Base-by-base conservation (phyloP, 2,329 filamentous ascomycete species). In the Scolecobasidium constrictum region DNA sequence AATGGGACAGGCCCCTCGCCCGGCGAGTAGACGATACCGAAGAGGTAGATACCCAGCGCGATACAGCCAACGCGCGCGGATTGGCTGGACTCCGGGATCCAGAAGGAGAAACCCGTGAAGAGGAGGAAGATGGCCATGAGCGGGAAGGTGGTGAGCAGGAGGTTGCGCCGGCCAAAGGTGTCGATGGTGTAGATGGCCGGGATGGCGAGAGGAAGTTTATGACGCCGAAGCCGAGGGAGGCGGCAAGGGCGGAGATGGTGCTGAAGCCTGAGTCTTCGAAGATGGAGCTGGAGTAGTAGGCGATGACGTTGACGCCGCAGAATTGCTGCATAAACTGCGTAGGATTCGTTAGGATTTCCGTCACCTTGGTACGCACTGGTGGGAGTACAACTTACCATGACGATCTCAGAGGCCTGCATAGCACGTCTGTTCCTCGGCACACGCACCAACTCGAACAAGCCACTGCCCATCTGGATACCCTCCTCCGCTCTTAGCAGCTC, bases 21-120 rank as follows among this genome's bases (percentile, higher is more conserved):
- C 1, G 68, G 64, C 0, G 63, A 67, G 51, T 73, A 73, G 19
- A 67, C 65, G 13, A 72, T 63, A 49, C 70, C 70, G 52, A 73
- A 73, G 15, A 72, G 58, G 59, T 67, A 75, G 41, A 66, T 59
- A 38, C 60, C 61, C 2, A 58, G 53, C 4, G 62, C 63, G 22
- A 67, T 58, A 19, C 52, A 58, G 22, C 53, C 59, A 21, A 47
- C 49, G 15, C 50, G 57, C 4, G 52, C 55, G 49, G 16, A 49
- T 42, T 39, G 37, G 39, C 55, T 53, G 47, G 52, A 36, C 50
- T 40, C 44, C 7, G 50, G 21, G 50, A 58, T 52, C 35, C 60
- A 58, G 22, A 67, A 53, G 5, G 59, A 65, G 13, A 66, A 54
- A 58, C 70, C 53, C 5, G 65, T 65, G 46, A 70, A 67, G 39